A percentile compares a stretch with the other conserved stretches of the same genome.
Evolutionary conservation across 108 stramenopile genomes (phyloP).

Genomic region (Skeletonema tropicum): DNA sequence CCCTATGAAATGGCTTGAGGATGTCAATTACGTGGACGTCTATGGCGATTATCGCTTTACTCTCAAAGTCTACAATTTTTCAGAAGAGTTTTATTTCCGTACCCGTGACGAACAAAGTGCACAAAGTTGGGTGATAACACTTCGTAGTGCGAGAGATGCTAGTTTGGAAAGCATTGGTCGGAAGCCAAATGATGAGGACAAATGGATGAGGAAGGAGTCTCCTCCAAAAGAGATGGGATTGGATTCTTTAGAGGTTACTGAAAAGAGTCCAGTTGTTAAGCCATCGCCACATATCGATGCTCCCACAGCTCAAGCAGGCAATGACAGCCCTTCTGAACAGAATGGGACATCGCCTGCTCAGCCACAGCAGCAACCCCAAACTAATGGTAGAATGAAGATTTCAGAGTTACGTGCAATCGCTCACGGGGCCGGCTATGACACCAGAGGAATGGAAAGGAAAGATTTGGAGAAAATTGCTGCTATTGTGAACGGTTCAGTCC

Average conservation of each 20-base stretch:
- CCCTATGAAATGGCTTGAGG: conserved; percentile 80
- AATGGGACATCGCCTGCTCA: conserved; percentile 14
- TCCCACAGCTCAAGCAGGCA: conserved; percentile 8
- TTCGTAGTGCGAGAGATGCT: conserved; percentile 58
- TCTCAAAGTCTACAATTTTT: conserved; percentile 74
- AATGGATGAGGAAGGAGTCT: conserved; percentile 17
- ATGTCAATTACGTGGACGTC: conserved; percentile 68
- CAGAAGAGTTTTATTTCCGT: conserved; percentile 86
- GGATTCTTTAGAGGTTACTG: conserved; percentile 32
- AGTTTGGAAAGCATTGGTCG: conserved; percentile 47
- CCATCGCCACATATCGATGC: background rate
- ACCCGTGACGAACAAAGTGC: conserved; percentile 63
- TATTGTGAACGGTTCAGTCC: conserved; percentile 10
- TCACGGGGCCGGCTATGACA: conserved; percentile 81
- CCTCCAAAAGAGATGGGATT: conserved; percentile 43
- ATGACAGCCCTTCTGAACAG: conserved; percentile 8
- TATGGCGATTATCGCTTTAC: conserved; percentile 80
- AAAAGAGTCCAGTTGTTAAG: background rate
- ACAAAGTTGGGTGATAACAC: conserved; percentile 77
- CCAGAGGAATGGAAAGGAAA: conserved; percentile 82
- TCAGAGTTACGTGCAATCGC: conserved; percentile 81
- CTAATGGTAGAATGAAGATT: conserved; percentile 54
- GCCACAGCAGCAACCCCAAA: conserved; percentile 13
- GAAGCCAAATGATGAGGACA: conserved; percentile 8
- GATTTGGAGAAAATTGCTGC: conserved; percentile 75